phyloP scores from a whole-genome alignment of 768 basidiomycete genomes.

The Leccinum rimulosum region DNA sequence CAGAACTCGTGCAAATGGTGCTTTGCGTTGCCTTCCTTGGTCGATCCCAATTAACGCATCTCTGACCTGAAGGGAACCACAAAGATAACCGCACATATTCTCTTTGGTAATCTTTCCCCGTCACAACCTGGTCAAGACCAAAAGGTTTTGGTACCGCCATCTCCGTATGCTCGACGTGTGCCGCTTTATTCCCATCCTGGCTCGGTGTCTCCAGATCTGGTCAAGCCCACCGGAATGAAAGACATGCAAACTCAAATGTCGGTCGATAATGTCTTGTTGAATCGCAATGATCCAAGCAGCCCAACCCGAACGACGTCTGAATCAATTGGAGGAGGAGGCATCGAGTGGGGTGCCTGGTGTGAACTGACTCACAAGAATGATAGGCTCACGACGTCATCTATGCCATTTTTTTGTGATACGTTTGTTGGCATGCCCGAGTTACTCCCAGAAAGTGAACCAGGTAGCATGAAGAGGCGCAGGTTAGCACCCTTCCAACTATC shows the following conservation, averaged over 20 bases:
- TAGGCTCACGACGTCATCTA: constrained; percentile 43
- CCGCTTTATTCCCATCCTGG: constrained; percentile 58
- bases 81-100: constrained; percentile 52
- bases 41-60: background rate
- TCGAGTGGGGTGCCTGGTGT: constrained; percentile 58
- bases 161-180: constrained; percentile 56
- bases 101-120: constrained; percentile 50
- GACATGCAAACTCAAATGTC: constrained; percentile 35
- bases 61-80: constrained; percentile 36
- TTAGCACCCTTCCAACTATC: constrained; percentile 2
- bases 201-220: constrained; percentile 24
- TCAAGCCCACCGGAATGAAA: constrained; percentile 36
- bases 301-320: constrained; percentile 36
- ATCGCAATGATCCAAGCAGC: constrained; percentile 39
- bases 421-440: constrained; percentile 45
- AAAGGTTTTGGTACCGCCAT: constrained; percentile 44
- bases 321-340: constrained; percentile 50
- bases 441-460: constrained; percentile 46
- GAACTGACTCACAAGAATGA: constrained; percentile 46
- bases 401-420: constrained; percentile 59
- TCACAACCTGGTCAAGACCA: constrained; percentile 15
- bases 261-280: constrained; percentile 39
- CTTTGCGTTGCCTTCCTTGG: background rate
- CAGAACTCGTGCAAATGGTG: constrained; percentile 59
- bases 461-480: constrained; percentile 20